Evolutionary conservation across 345 rosid species (phyloP).

Genomic region (Salix koriyanagi): DNA sequence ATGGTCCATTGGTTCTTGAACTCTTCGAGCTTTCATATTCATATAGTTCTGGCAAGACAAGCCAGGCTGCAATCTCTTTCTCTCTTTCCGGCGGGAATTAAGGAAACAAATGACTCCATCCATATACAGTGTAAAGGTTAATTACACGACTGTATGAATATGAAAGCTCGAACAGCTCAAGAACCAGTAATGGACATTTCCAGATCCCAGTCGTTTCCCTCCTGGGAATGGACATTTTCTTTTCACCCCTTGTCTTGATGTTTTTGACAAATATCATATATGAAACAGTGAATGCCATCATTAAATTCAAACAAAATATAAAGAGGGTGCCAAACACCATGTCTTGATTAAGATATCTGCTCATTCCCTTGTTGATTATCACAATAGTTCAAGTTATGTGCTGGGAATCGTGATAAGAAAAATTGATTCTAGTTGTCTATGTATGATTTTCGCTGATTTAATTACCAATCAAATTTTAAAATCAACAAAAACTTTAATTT

Average conservation of each 20-base stretch:
- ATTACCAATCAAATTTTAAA: too few relatives aligned
- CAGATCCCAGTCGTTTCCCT: neutral
- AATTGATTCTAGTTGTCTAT: too few relatives aligned
- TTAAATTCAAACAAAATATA: neutral
- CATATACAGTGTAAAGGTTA: too few relatives aligned
- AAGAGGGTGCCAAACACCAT: too few relatives aligned
- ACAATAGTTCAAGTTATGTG: too few relatives aligned
- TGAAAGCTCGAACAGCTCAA: too few relatives aligned
- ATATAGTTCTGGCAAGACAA: neutral
- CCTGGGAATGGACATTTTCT: neutral
- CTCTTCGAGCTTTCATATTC: neutral
- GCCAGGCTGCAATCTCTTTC: neutral
- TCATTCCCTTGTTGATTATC: too few relatives aligned
- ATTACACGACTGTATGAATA: too few relatives aligned
- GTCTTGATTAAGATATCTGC: too few relatives aligned
- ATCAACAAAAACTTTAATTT: too few relatives aligned
- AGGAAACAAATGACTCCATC: neutral
- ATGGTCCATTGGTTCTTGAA: neutral
- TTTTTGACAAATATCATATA: neutral
- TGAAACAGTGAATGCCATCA: neutral
- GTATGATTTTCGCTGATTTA: too few relatives aligned
- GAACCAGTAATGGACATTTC: neutral
- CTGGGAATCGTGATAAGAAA: too few relatives aligned
- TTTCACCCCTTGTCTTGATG: neutral
- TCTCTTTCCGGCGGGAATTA: neutral